Conservation (phyloP, 1,139 yeast genomes). For the Scheffersomyces stambukii region DNA sequence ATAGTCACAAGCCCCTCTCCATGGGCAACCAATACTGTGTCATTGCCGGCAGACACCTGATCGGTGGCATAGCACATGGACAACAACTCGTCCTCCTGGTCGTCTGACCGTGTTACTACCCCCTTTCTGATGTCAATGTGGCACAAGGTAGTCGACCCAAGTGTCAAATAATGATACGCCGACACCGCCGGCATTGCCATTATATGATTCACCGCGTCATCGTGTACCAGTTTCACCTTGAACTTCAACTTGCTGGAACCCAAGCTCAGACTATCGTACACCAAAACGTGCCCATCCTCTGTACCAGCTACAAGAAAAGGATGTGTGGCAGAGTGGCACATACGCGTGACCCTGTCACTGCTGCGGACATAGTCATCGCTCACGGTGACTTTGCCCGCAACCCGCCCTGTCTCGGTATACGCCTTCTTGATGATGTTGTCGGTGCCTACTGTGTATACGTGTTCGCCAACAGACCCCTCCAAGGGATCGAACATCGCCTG, state of each 20-base stretch:
- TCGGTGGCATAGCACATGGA: conserved; percentile 66
- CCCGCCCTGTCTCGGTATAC: conserved; percentile 69
- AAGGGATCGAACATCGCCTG: conserved; percentile 62
- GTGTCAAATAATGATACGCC: conserved; percentile 74
- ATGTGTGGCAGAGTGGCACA: conserved; percentile 61
- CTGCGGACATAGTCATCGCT: conserved; percentile 21
- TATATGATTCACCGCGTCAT: conserved; percentile 74
- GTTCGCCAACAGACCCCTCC: conserved; percentile 44
- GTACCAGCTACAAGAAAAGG: conserved; percentile 72
- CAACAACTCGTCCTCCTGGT: conserved; percentile 88
- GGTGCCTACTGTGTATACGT: conserved; percentile 67
- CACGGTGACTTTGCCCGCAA: conserved; percentile 47
- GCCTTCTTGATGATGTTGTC: conserved; percentile 82
- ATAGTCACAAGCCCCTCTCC: conserved; percentile 89
- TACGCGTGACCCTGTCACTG: conserved; percentile 50
- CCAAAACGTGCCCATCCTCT: conserved; percentile 65
- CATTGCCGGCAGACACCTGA: conserved; percentile 42
- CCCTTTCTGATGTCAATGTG: conserved; percentile 79
- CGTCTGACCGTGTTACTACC: conserved; percentile 62
- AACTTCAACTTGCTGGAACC: conserved; percentile 34
- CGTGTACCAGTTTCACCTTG: conserved; percentile 54
- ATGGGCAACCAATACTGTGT: conserved; percentile 69
- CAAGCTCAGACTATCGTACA: conserved; percentile 54
- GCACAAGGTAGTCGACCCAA: conserved; percentile 80
- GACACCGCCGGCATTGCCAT: conserved; percentile 63